These are phyloP conservation scores for Orychophragmus violaceus DNA, from an alignment of 345 rosid genomes.

Conservation along the genomic window DNA sequence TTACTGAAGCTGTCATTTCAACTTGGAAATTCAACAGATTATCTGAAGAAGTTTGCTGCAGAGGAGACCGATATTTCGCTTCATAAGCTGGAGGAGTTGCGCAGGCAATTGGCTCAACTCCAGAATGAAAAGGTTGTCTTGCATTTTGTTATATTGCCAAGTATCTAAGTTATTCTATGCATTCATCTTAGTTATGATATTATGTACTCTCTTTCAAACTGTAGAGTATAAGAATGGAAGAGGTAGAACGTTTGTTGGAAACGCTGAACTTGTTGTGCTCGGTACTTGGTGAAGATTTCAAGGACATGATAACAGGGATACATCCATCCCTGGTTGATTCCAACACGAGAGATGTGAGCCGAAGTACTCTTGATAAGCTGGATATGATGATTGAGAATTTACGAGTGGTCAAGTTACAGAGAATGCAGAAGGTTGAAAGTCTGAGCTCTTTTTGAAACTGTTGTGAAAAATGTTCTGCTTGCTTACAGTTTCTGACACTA, in stretches of 20 bases:
- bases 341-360: constrained; percentile 41
- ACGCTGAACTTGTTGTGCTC: constrained; percentile 41
- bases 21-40: constrained; percentile 35
- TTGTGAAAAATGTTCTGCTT: background rate
- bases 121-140: constrained; percentile 54
- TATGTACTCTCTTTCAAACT: background rate
- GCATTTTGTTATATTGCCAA: background rate
- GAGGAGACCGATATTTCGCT: constrained; percentile 50
- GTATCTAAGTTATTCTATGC: background rate
- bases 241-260: constrained; percentile 39
- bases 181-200: background rate
- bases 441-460: background rate
- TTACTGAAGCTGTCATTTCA: constrained; percentile 44
- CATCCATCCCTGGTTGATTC: constrained; percentile 41
- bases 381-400: constrained; percentile 40
- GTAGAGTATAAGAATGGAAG: constrained; percentile 45
- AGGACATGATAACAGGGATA: constrained; percentile 33
- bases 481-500: constrained; percentile 12
- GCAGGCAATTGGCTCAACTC: constrained; percentile 35
- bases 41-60: constrained; percentile 21
- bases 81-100: constrained; percentile 48
- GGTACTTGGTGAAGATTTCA: constrained; percentile 60
- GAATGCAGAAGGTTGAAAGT: constrained; percentile 53
- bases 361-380: constrained; percentile 42
- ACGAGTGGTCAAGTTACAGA: constrained; percentile 44